Conservation (phyloP, 768 basidiomycete genomes). For the Sutorius australiensis region DNA sequence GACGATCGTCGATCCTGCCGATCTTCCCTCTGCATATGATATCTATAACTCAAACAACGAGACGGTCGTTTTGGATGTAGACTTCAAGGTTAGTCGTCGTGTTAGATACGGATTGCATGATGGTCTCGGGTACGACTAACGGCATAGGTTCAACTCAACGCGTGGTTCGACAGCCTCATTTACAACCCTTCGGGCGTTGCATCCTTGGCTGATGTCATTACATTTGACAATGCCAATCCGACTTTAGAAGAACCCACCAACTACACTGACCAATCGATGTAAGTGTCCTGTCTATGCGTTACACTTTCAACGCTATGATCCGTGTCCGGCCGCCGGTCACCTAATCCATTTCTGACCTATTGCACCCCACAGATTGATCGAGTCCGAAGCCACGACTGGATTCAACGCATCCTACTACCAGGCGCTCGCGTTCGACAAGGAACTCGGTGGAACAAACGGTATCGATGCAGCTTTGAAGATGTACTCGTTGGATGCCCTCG, state of each 20-base stretch:
- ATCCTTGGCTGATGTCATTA: slow-evolving; percentile 54
- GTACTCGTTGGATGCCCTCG: slow-evolving; percentile 46
- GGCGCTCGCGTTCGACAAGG: slow-evolving; percentile 43
- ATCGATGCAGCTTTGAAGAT: slow-evolving; percentile 50
- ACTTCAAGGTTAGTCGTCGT: slow-evolving; percentile 51
- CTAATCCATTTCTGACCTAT: not conserved
- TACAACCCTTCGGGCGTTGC: slow-evolving; percentile 58
- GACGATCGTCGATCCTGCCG: slow-evolving; percentile 58
- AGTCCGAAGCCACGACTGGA: slow-evolving; percentile 25
- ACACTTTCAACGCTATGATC: not conserved
- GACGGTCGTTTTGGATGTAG: slow-evolving; percentile 47
- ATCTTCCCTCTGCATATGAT: slow-evolving; percentile 54
- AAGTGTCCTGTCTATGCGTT: slow-evolving; percentile 20
- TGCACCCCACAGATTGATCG: slow-evolving; percentile 15
- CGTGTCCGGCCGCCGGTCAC: no score
- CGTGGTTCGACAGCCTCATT: slow-evolving; percentile 43
- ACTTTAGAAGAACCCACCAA: slow-evolving; percentile 41
- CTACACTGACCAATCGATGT: slow-evolving; percentile 35
- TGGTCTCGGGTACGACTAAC: not conserved
- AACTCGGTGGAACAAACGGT: slow-evolving; percentile 46
- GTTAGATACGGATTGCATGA: not conserved
- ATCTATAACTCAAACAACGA: slow-evolving; percentile 49
- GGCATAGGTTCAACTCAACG: slow-evolving; percentile 48
- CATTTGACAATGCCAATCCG: slow-evolving; percentile 50
- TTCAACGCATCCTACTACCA: slow-evolving; percentile 37